Evolutionary conservation across 176 grass and related monocot species (phyloP), one percentile per base, ranked within the genome.

Genomic region (Elymus sibiricus): DNA sequence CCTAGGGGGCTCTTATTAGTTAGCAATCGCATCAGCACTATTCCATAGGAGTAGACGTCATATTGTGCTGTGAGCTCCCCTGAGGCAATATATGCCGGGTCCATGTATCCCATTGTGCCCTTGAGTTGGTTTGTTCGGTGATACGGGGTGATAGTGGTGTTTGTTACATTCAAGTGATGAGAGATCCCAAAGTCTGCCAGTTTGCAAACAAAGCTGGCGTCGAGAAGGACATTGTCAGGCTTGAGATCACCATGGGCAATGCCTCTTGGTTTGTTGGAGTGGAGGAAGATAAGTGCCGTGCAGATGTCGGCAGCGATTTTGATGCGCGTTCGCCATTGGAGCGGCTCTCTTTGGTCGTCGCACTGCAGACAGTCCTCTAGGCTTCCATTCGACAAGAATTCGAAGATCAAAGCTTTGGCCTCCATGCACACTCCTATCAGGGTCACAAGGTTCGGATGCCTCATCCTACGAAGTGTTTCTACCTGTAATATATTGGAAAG

Each of bases 231-330:
- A 58, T 93, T 95, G 19, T 83, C 89, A 13, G 94, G 91, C 73
- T 95, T 95, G 8, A 95, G 81, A 83, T 95, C 94, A 40, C 94
- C 89, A 85, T 95, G 94, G 27, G 84, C 89, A 1, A 93, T 84
- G 77, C 60, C 39, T 71, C 82, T 71, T 24, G 86, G 88, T 44
- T 89, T 82, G 43, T 56, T 80, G 4, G 89, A 93, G 81, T 93
- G 91, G 25, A 95, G 89, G 86, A 91, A 95, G 35, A 93, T 87
- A 28, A 93, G 84, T 5, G 83, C 89, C 7, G 84, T 91, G 84
- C 94, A 93, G 63, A 95, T 91, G 70, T 93, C 88, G 0, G 22
- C 70, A 40, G 93, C 90, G 53, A 95, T 86, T 22, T 76, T 74
- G 76, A 84, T 68, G 34, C 91, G 86, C 13, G 2, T 43, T 76